Evolutionary conservation across 2,329 filamentous ascomycete genomes (phyloP), one percentile per base, ranked within the genome.

Genomic region (Dactylellina sp.): DNA sequence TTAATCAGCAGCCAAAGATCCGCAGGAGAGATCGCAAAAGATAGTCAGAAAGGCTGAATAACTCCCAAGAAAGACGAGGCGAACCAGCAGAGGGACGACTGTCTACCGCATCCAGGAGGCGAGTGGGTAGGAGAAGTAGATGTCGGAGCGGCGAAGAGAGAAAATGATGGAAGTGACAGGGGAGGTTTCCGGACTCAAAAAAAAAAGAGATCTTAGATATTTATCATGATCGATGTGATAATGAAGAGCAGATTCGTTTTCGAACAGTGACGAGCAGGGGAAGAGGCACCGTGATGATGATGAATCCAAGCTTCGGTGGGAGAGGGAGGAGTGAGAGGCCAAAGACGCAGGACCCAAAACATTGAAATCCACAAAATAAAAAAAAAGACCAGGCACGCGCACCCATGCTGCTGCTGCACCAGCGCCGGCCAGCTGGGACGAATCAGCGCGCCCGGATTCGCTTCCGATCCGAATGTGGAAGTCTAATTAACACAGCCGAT

Each of bases 301-400:
- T 5, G 28, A 5, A 32, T 32, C n/a, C n/a, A n/a, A n/a, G n/a
- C n/a, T 40, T 16, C 37, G 59, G 39, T 39, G 4, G 76, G 39
- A 68, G 64, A 39, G 61, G 76, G 28, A 65, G 74, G 24, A 22
- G 12, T 18, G 53, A 37, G 39, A 57, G 47, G 32, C 46, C 52
- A 60, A 44, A 59, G 56, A 63, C 63, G 39, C 55, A 60, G 24
- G 24, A 16, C 16, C 37, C 39, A 20, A 49, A 63, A 68, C 37
- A 24, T 40, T 25, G 18, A 49, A 59, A 35, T n/a, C n/a, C 28
- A 44, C 12, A 22, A 28, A 50, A 53, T 47, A 49, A 71, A 35
- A 35, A 46, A 53, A 56, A 24, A 59, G 2, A n/a, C 39, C 60
- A 59, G 40, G 39, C 52, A 66, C 62, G 62, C 62, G 62, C 49